Conservation (phyloP, 495 filamentous ascomycete genomes). For the Penicillium bovifimosum region DNA sequence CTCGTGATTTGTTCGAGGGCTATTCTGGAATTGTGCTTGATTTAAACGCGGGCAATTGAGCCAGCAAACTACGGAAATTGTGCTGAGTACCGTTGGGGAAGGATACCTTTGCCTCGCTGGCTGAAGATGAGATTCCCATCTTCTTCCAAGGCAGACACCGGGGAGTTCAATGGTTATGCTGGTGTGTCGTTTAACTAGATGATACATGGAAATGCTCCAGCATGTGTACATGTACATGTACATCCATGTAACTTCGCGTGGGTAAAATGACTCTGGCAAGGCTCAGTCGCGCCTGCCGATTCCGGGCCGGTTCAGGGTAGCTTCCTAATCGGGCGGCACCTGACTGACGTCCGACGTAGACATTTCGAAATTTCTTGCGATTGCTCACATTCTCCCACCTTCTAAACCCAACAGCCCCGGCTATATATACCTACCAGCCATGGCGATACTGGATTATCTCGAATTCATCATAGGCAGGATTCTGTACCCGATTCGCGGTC, state of each 20-base stretch:
- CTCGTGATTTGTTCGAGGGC: conserved; percentile 26
- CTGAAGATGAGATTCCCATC: conserved; percentile 33
- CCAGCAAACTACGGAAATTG: conserved; percentile 24
- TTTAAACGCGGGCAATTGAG: conserved; percentile 25
- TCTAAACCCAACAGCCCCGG: not conserved
- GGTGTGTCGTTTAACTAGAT: too few relatives aligned
- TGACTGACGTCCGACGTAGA: too few relatives aligned
- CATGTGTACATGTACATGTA: too few relatives aligned
- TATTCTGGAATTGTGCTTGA: conserved; percentile 21
- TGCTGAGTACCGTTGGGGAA: conserved; percentile 36
- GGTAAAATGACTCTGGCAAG: too few relatives aligned
- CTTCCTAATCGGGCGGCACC: not conserved
- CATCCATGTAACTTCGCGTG: too few relatives aligned
- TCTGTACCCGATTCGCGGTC: conserved; percentile 24
- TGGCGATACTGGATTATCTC: conserved; percentile 20
- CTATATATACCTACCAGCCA: not conserved
- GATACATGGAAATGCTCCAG: too few relatives aligned
- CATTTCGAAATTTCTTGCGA: too few relatives aligned
- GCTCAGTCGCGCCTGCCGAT: conserved; percentile 14
- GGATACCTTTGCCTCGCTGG: conserved; percentile 23
- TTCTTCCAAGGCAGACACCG: conserved; percentile 29
- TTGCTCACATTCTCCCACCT: too few relatives aligned
- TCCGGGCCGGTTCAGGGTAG: conserved; percentile 21
- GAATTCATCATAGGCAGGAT: conserved; percentile 18
- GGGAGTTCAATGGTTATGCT: conserved; percentile 17